phyloP scores from a whole-genome alignment of 192 early-diverging fungal genomes.

The Irineochytrium annulatum region DNA sequence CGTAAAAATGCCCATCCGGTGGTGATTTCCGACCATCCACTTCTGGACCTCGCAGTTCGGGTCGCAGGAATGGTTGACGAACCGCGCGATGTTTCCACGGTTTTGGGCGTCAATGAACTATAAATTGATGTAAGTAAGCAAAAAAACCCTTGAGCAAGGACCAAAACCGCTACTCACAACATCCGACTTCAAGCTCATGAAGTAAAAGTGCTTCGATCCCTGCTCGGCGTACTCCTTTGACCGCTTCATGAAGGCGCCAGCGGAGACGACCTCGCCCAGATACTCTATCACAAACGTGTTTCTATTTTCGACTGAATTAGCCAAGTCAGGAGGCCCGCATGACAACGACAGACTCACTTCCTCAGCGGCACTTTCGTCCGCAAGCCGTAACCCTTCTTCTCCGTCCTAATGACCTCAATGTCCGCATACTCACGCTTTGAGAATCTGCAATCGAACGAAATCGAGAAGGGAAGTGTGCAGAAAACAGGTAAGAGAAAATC shows the following conservation, averaged over 20 bases:
- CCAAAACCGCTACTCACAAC: conserved; percentile 50
- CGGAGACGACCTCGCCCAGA: conserved; percentile 89
- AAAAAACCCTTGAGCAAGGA: neutral
- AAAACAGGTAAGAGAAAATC: neutral
- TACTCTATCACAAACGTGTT: conserved; percentile 96
- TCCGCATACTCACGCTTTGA: conserved; percentile 78
- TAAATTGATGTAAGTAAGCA: neutral
- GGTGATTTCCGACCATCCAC: conserved; percentile 87
- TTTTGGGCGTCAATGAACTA: conserved; percentile 92
- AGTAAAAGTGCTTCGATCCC: conserved; percentile 93
- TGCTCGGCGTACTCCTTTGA: conserved; percentile 74
- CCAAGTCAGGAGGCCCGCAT: neutral
- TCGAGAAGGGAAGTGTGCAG: neutral
- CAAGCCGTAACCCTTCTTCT: conserved; percentile 93
- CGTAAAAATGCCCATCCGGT: conserved; percentile 96
- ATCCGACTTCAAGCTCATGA: conserved; percentile 91
- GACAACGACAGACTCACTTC: conserved; percentile 47
- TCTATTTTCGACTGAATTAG: conserved; percentile 39
- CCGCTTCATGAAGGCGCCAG: conserved; percentile 76
- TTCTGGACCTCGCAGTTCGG: conserved; percentile 95
- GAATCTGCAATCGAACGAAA: conserved; percentile 52
- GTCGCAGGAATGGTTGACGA: conserved; percentile 97
- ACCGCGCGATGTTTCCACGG: conserved; percentile 88
- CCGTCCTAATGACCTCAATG: conserved; percentile 84
- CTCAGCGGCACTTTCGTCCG: conserved; percentile 60